phyloP scores from a whole-genome alignment of 306 rosid species.

The Styphnolobium japonicum region DNA sequence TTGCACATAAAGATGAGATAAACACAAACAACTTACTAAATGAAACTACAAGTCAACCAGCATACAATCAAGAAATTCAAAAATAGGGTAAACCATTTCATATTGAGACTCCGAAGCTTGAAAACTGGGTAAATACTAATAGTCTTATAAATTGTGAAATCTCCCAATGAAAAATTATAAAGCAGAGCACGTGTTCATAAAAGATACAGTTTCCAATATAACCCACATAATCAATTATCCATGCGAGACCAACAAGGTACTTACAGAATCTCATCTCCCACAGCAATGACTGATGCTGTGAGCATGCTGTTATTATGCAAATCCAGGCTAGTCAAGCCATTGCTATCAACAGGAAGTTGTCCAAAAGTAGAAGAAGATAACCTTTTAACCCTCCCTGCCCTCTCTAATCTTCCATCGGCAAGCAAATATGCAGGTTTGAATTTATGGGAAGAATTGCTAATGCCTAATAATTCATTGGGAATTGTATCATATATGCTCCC shows the following conservation, averaged over 20 bases:
- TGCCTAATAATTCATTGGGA: conserved; percentile 73
- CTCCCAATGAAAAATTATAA: neutral
- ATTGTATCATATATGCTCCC: conserved; percentile 87
- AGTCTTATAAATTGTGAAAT: neutral
- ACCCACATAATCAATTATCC: conserved; percentile 9
- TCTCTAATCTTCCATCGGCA: conserved; percentile 88
- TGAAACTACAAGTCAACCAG: neutral
- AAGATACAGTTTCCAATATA: conserved; percentile 12
- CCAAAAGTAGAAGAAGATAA: conserved; percentile 48
- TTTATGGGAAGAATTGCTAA: conserved; percentile 42
- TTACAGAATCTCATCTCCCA: conserved; percentile 98
- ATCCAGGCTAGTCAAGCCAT: conserved; percentile 50
- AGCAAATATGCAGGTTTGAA: conserved; percentile 92
- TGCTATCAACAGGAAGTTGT: conserved; percentile 43
- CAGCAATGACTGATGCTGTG: conserved; percentile 71
- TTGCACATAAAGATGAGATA: neutral
- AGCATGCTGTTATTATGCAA: conserved; percentile 58
- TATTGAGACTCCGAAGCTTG: no score
- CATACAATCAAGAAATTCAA: neutral
- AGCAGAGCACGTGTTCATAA: neutral
- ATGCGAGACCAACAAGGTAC: conserved; percentile 43
- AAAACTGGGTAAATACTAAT: neutral
- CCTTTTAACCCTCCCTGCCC: conserved; percentile 90
- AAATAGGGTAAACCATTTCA: neutral
- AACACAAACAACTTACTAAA: neutral